Evolutionary conservation across 352 stramenopile species (phyloP), one percentile per base, ranked within the genome.

Genomic region (Phytophthora colocasiae): DNA sequence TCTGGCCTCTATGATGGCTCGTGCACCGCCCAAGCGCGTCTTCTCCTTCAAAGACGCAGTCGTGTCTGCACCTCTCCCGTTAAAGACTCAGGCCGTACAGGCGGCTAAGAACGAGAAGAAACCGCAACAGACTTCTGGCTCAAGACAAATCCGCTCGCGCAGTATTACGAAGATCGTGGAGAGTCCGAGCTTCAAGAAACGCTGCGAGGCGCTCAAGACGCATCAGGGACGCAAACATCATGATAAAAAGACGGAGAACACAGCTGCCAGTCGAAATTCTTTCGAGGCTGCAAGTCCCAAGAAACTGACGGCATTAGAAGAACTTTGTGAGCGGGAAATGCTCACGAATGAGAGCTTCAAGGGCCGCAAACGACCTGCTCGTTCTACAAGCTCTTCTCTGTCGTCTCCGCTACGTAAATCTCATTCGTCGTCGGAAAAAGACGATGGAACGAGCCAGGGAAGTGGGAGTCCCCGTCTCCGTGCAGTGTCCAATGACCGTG

Each of bases 31-130:
- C 0, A 77, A 69, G 59, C 44, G 45, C 22, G 54, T 36, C 1
- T 77, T 80, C 47, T 77, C 67, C 9, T 80, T 80, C 38, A 74
- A 74, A 41, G 71, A 80, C 71, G 67, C 51, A 4, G 67, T 80
- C n/a, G 9, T 22, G 14, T 59, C 52, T 17, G 6, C 24, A 50
- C 29, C 41, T 17, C 45, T 50, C 9, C 24, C 50, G 17, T 12
- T 14, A 2, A 48, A 40, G 6, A 8, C 50, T 19, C 39, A 45
- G 22, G 5, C 45, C 0, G 27, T 53, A 29, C 47, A 52, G 12
- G 6, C 49, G 6, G 26, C 32, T 12, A 61, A 52, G 17, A 41
- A 14, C 31, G 34, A 61, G 8, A 55, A 61, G 10, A 57, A 66
- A 36, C 38, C 58, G 19, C 63, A 48, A 1, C 43, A 43, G 11